A percentile compares a stretch with the other conserved stretches of the same genome.
These are phyloP conservation scores for Epichloe gansuensis DNA, from an alignment of 2,329 filamentous ascomycete genomes.

Conservation along the genomic window DNA sequence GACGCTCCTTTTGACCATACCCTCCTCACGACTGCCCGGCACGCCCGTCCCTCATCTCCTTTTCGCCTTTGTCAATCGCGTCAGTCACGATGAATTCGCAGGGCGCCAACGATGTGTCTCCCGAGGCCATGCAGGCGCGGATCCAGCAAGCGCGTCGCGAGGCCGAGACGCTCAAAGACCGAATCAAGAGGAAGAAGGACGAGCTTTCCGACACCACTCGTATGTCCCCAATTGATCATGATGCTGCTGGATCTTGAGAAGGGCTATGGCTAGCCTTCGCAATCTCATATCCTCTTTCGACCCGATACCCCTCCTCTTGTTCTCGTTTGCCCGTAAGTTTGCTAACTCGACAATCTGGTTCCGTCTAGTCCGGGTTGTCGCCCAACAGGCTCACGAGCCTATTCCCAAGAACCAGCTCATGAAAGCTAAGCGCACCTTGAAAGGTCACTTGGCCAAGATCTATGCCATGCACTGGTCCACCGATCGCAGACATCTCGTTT, in stretches of 20 bases:
- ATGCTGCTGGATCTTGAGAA: not conserved
- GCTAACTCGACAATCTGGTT: constrained; percentile 12
- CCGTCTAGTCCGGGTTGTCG: constrained; percentile 71
- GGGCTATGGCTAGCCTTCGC: not conserved
- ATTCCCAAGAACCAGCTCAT: constrained; percentile 85
- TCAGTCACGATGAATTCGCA: constrained; percentile 40
- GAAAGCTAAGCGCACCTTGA: constrained; percentile 93
- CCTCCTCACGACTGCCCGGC: constrained; percentile 1
- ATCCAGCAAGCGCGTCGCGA: constrained; percentile 89
- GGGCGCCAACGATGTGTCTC: constrained; percentile 51
- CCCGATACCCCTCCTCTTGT: not conserved
- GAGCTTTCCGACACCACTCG: constrained; percentile 94
- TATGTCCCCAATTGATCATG: constrained; percentile 42
- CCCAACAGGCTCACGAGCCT: constrained; percentile 82
- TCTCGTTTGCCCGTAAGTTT: not conserved
- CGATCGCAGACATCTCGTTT: constrained; percentile 91
- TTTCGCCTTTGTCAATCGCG: constrained; percentile 7
- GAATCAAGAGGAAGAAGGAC: constrained; percentile 99
- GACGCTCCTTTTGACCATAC: constrained; percentile 10
- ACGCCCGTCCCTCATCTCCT: constrained; percentile 2
- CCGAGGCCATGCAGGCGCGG: constrained; percentile 80
- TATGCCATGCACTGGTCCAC: constrained; percentile 99
- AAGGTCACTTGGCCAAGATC: constrained; percentile 97
- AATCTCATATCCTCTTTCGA: not conserved
- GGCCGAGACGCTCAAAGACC: constrained; percentile 93